phyloP scores from a whole-genome alignment of 345 rosid genomes.

The Moringa oleifera region DNA sequence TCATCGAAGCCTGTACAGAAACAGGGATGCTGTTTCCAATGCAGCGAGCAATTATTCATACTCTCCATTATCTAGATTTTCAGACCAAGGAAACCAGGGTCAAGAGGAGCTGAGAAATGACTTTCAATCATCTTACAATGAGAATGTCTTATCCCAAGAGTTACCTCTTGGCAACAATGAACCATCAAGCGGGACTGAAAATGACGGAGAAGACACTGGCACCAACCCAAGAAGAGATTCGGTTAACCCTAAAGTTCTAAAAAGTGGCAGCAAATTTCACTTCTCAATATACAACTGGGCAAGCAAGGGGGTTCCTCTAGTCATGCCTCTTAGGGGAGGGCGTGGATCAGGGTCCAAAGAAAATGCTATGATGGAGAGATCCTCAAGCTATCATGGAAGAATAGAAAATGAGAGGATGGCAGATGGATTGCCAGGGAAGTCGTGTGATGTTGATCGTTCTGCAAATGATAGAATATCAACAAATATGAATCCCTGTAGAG shows the following conservation, averaged over 20 bases:
- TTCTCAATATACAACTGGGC: constrained; percentile 97
- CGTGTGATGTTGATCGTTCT: constrained; percentile 7
- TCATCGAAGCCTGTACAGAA: constrained; percentile 26
- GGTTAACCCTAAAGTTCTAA: constrained; percentile 20
- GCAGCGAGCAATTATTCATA: constrained; percentile 20
- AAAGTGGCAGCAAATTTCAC: constrained; percentile 45
- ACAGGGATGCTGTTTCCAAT: constrained; percentile 33
- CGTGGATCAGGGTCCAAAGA: constrained; percentile 34
- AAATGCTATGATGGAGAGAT: constrained; percentile 33
- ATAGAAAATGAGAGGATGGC: constrained; percentile 19
- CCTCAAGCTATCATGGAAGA: constrained; percentile 24
- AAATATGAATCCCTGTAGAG: no score
- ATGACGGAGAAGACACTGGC: constrained; percentile 23
- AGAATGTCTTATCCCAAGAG: constrained; percentile 32
- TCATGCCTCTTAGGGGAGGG: constrained; percentile 36
- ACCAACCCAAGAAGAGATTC: constrained; percentile 23
- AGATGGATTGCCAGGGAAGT: constrained; percentile 12
- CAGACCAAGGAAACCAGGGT: constrained; percentile 29
- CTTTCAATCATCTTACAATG: constrained; percentile 12
- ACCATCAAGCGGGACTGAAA: constrained; percentile 15
- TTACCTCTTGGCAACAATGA: constrained; percentile 20
- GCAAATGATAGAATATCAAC: constrained; percentile 9
- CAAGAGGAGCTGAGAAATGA: constrained; percentile 24
- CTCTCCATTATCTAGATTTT: constrained; percentile 44
- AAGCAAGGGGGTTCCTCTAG: constrained; percentile 55